A percentile compares a stretch with the other conserved stretches of the same genome.
phyloP scores from a whole-genome alignment of 2,329 filamentous ascomycete genomes.

The Drechslerella coelobrocha region DNA sequence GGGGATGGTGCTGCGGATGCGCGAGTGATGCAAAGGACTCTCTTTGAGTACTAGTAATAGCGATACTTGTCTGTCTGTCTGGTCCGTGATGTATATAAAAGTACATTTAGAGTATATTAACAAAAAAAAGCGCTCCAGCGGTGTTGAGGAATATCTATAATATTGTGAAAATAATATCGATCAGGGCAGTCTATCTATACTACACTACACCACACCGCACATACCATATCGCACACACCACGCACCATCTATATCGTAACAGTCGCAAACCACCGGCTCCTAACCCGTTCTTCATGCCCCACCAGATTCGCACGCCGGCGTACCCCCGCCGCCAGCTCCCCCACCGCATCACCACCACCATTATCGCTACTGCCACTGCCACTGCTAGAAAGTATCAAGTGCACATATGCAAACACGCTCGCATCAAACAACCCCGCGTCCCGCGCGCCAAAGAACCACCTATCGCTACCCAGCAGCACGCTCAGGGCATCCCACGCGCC shows the following conservation, averaged over 20 bases:
- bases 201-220: too few relatives aligned
- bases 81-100: too few relatives aligned
- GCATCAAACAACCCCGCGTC: slow-evolving; percentile 82
- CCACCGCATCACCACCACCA: too few relatives aligned
- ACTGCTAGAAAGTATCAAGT: slow-evolving; percentile 68
- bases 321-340: slow-evolving; percentile 67
- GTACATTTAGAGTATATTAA: too few relatives aligned
- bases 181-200: too few relatives aligned
- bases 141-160: too few relatives aligned
- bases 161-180: too few relatives aligned
- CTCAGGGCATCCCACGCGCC: slow-evolving; percentile 70
- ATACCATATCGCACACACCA: too few relatives aligned
- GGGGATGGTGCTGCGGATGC: slow-evolving; percentile 58
- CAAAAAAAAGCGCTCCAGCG: too few relatives aligned
- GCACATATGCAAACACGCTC: slow-evolving; percentile 85
- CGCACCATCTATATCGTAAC: neutral
- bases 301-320: slow-evolving; percentile 68
- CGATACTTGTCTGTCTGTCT: too few relatives aligned
- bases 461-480: slow-evolving; percentile 64
- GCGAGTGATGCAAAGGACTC: slow-evolving; percentile 43
- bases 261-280: slow-evolving; percentile 59
- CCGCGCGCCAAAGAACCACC: slow-evolving; percentile 68
- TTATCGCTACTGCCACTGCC: slow-evolving; percentile 67
- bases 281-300: slow-evolving; percentile 68
- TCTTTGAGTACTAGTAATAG: neutral